Conservation (phyloP, 352 stramenopile genomes). For the Globisporangium sylvaticum region DNA sequence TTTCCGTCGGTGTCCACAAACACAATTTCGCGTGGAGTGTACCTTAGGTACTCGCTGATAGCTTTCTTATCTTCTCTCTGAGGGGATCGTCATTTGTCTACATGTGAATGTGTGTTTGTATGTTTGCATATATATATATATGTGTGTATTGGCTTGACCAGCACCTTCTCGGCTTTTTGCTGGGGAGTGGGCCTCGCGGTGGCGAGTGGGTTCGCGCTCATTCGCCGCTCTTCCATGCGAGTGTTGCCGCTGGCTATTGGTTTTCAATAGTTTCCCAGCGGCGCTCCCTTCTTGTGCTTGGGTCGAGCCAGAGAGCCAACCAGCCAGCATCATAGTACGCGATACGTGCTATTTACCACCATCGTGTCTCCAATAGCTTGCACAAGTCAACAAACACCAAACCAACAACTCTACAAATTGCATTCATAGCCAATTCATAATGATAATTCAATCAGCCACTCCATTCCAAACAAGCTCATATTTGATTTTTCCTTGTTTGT, state of each 20-base stretch:
- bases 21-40: conserved; percentile 39
- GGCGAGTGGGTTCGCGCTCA: conserved; percentile 5
- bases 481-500: neutral
- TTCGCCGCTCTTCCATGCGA: conserved; percentile 32
- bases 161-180: conserved; percentile 18
- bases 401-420: neutral
- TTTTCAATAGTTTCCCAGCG: conserved; percentile 69
- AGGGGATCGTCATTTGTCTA: conserved; percentile 29
- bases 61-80: conserved; percentile 70
- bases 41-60: conserved; percentile 73
- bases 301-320: conserved; percentile 48
- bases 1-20: conserved; percentile 25
- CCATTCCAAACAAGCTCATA: neutral
- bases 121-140: conserved; percentile 11
- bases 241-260: conserved; percentile 71
- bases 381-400: conserved; percentile 26
- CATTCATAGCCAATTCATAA: neutral
- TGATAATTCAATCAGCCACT: neutral
- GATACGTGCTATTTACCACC: conserved; percentile 52
- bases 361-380: conserved; percentile 81
- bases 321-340: conserved; percentile 81
- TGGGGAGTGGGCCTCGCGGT: conserved; percentile 40
- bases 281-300: conserved; percentile 43
- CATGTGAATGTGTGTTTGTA: conserved; percentile 12
- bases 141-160: conserved; percentile 23